Evolutionary conservation across 164 flowering plant species (phyloP), one percentile per base, ranked within the genome.

Genomic region (Stephania yunnanensis): DNA sequence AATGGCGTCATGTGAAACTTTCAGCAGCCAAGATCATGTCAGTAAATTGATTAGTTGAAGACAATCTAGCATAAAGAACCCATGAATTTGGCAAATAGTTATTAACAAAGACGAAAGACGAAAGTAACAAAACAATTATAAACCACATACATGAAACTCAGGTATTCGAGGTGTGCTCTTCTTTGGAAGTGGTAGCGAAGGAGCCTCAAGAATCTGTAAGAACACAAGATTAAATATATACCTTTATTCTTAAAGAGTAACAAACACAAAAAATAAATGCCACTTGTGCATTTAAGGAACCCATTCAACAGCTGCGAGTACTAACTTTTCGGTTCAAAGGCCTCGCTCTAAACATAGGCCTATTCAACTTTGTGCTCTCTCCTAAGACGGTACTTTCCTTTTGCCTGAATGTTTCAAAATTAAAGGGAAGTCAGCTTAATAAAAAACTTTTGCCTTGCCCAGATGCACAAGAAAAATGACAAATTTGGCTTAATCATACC

Each of bases 241-340:
- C 42, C 42, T 36, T 13, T 10, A 69, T 25, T 67, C 42, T 36
- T 29, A 22, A 67, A 42, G 46, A 44, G 36, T 25, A 55, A n/a
- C 63, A 29, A 44, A 30, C 10, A 65, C 25, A 20, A 61, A 2
- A 13, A 19, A 48, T 5, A 13, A 55, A 63, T 44, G 6, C 22
- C 7, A 36, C 42, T 36, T 36, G 42, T 36, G 42, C 42, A 36
- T 36, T 36, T 36, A 73, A 75, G 68, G 20, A 76, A 70, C 58
- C 66, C 10, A 64, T 11, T 71, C 42, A 8, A 4, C 29, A 78
- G 64, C 15, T 65, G 46, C 44, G 76, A 68, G 78, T 77, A 85
- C 91, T 50, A 74, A 93, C 99, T 81, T 95, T 95, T 87, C 89
- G 81, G 82, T 92, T 92, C 82, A 95, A 81, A 77, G 96, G 97